Percentiles rank a stretch among this genome's conserved stretches.
Conservation (phyloP, 78 protist genomes). For the Dictyostelium discoideum region DNA sequence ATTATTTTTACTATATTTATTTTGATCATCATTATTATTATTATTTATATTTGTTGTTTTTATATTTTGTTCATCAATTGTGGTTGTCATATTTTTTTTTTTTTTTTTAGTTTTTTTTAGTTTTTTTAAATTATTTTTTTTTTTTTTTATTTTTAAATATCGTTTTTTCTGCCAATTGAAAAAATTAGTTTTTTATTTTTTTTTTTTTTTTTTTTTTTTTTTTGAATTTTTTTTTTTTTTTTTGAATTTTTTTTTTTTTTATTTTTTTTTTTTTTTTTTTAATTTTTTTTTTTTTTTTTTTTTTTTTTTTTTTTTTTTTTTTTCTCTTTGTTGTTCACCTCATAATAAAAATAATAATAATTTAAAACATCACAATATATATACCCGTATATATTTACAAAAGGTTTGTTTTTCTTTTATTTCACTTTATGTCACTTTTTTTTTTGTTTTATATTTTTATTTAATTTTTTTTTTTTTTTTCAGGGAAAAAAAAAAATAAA, state of each 20-base stretch:
- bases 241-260: too few species aligned
- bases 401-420: background rate
- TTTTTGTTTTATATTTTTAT: too few species aligned
- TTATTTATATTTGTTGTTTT: background rate
- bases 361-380: background rate
- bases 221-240: too few species aligned
- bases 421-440: too few species aligned
- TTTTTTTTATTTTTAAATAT: background rate
- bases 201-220: too few species aligned
- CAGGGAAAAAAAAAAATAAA: too few species aligned
- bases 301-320: background rate
- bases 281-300: background rate
- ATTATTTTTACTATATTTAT: background rate
- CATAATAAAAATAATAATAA: slow-evolving; percentile 2
- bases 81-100: background rate
- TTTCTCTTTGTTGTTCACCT: background rate
- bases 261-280: too few species aligned
- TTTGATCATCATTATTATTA: background rate
- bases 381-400: background rate
- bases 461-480: too few species aligned
- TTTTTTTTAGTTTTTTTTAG: background rate
- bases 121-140: background rate
- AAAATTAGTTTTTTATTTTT: too few species aligned
- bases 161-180: too few species aligned
- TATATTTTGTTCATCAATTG: background rate